These are phyloP conservation scores for Amanita exitialis DNA, from an alignment of 768 basidiomycete genomes.

Conservation along the genomic window DNA sequence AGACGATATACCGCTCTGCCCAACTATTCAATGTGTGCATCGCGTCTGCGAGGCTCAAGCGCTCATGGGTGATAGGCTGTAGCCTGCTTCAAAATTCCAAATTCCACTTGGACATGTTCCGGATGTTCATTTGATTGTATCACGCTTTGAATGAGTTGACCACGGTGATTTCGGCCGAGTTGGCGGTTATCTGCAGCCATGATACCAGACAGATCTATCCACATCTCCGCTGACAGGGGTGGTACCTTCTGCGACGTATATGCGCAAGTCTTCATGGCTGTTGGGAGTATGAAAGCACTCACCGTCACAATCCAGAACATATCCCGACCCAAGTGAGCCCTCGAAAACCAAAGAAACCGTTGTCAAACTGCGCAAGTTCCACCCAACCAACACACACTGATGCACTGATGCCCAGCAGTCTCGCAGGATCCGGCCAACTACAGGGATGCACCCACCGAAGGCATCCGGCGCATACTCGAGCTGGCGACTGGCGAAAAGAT, in stretches of 20 bases:
- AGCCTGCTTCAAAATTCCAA: too few relatives aligned
- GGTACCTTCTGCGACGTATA: conserved; percentile 91
- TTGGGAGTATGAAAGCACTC: not conserved
- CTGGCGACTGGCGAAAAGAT: conserved; percentile 59
- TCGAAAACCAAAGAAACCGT: conserved; percentile 66
- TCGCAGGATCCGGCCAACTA: conserved; percentile 88
- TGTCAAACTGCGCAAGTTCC: conserved; percentile 75
- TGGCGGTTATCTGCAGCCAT: not conserved
- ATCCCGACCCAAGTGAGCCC: conserved; percentile 57
- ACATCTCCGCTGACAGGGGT: conserved; percentile 82
- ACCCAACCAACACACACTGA: not conserved
- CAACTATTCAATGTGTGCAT: too few relatives aligned
- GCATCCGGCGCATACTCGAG: conserved; percentile 81
- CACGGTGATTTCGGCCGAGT: not conserved
- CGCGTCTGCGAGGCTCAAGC: too few relatives aligned
- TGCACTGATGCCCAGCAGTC: conserved; percentile 31
- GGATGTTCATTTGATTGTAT: too few relatives aligned
- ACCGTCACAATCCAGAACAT: conserved; percentile 38
- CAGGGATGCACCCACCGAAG: conserved; percentile 88
- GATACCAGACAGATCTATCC: conserved; percentile 67
- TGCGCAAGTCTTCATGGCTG: conserved; percentile 37
- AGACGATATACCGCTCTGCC: too few relatives aligned
- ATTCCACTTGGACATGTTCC: too few relatives aligned
- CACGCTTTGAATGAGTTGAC: too few relatives aligned
- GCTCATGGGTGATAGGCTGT: too few relatives aligned